Evolutionary conservation across 1,284 basidiomycete genomes (phyloP).

Genomic region (Ceraceosorus guamensis): DNA sequence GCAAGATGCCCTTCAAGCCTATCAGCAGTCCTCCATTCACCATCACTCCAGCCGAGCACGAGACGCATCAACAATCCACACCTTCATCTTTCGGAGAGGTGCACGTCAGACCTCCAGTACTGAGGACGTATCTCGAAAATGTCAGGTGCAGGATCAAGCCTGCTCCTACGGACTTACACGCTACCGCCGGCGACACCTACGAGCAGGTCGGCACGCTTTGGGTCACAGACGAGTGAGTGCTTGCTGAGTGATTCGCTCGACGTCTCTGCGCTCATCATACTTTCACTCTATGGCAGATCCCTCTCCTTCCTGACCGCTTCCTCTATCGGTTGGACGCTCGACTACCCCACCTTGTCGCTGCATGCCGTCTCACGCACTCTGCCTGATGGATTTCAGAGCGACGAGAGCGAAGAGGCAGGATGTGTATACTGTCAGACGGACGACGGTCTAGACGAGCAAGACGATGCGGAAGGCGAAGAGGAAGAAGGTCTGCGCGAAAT

Average conservation of each 20-base stretch:
- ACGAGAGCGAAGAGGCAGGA: constrained; percentile 1
- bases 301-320: constrained; percentile 25
- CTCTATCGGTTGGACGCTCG: constrained; percentile 26
- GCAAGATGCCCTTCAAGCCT: constrained; percentile 6
- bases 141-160: constrained; percentile 4
- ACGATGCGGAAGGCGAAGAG: constrained; percentile 25
- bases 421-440: constrained; percentile 47
- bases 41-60: constrained; percentile 7
- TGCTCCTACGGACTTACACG: background rate
- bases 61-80: constrained; percentile 18
- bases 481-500: constrained; percentile 27
- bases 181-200: background rate
- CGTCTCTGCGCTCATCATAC: background rate
- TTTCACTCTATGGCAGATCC: constrained; percentile 5
- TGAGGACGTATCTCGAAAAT: constrained; percentile 1
- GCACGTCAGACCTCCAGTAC: constrained; percentile 2
- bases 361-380: constrained; percentile 40
- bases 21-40: background rate
- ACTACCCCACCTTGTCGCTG: constrained; percentile 35
- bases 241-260: background rate
- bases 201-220: constrained; percentile 8
- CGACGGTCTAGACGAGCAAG: constrained; percentile 20
- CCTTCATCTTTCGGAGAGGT: constrained; percentile 9
- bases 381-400: constrained; percentile 17
- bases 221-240: constrained; percentile 15